A percentile compares a stretch with the other conserved stretches of the same genome.
Conservation (phyloP, 768 basidiomycete species). For the Clitopilus hobsonii region DNA sequence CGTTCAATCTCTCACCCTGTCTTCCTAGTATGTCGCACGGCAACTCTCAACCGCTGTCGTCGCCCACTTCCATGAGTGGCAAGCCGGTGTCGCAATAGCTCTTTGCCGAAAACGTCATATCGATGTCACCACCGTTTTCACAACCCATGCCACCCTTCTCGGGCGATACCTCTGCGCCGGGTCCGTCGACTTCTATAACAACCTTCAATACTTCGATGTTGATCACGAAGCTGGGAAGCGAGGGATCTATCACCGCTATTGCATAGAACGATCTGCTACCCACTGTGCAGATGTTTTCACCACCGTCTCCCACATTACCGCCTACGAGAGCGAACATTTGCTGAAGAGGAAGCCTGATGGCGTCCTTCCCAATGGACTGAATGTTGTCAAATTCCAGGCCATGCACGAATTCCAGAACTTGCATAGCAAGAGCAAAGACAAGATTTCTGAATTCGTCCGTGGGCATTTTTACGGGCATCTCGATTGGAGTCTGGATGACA, state of each 20-base stretch:
- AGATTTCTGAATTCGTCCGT: constrained; percentile 96
- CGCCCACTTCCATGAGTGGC: constrained; percentile 99
- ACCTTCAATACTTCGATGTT: constrained; percentile 98
- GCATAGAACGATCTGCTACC: constrained; percentile 91
- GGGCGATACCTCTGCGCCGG: constrained; percentile 99
- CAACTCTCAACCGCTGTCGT: constrained; percentile 85
- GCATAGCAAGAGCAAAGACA: constrained; percentile 89
- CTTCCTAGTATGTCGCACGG: constrained; percentile 66
- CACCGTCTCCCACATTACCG: constrained; percentile 96
- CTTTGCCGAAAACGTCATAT: constrained; percentile 95
- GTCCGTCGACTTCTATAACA: constrained; percentile 99
- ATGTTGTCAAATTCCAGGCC: constrained; percentile 98
- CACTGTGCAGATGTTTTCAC: constrained; percentile 99
- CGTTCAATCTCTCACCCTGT: constrained; percentile 2
- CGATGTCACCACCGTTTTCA: constrained; percentile 98
- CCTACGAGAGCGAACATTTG: constrained; percentile 93
- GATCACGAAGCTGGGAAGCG: constrained; percentile 99
- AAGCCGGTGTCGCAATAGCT: constrained; percentile 92
- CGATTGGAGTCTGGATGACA: constrained; percentile 93
- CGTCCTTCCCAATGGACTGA: constrained; percentile 94
- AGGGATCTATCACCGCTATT: constrained; percentile 97
- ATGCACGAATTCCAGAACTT: constrained; percentile 99
- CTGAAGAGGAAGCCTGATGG: constrained; percentile 98
- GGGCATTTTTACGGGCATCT: constrained; percentile 99
- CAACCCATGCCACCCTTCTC: constrained; percentile 96